Percentiles rank a stretch among this genome's conserved stretches.
Conservation (phyloP, 129 eudicot species). For the Artemisia tridentata region DNA sequence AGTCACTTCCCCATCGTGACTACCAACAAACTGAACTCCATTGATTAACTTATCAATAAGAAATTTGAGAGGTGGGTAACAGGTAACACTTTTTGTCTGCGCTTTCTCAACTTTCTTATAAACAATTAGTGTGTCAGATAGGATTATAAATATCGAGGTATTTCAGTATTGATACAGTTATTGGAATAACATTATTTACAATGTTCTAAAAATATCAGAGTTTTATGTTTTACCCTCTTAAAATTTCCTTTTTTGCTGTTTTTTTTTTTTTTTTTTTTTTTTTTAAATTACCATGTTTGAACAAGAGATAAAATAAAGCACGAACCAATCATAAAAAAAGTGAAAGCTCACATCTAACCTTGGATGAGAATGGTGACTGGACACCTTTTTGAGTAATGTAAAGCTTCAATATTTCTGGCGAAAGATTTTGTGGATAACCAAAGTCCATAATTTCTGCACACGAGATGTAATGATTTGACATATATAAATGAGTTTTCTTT, state of each 20-base stretch:
- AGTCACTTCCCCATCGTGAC: conserved; percentile 70
- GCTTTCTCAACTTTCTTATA: too few relatives aligned
- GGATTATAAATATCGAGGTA: neutral
- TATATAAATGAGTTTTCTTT: too few relatives aligned
- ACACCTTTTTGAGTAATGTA: conserved; percentile 99
- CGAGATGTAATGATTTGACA: too few relatives aligned
- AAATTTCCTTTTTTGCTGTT: too few relatives aligned
- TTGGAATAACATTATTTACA: too few relatives aligned
- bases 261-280: conserved; percentile 33
- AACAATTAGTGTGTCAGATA: too few relatives aligned
- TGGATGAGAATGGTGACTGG: conserved; percentile 93
- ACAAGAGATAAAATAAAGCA: neutral
- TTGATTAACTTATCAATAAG: conserved; percentile 69
- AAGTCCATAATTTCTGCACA: conserved; percentile 92
- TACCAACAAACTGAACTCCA: conserved; percentile 89
- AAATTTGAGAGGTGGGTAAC: conserved; percentile 50
- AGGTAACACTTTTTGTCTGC: too few relatives aligned
- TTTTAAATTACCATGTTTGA: conserved; percentile 2
- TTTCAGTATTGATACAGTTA: too few relatives aligned
- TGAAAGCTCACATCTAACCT: conserved; percentile 42
- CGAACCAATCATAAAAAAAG: too few relatives aligned
- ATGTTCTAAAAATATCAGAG: too few relatives aligned
- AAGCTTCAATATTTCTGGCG: conserved; percentile 92
- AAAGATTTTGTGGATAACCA: conserved; percentile 97
- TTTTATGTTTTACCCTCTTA: too few relatives aligned